Base-by-base conservation (phyloP, 164 flowering plant species). In the Vitis rotundifolia region DNA sequence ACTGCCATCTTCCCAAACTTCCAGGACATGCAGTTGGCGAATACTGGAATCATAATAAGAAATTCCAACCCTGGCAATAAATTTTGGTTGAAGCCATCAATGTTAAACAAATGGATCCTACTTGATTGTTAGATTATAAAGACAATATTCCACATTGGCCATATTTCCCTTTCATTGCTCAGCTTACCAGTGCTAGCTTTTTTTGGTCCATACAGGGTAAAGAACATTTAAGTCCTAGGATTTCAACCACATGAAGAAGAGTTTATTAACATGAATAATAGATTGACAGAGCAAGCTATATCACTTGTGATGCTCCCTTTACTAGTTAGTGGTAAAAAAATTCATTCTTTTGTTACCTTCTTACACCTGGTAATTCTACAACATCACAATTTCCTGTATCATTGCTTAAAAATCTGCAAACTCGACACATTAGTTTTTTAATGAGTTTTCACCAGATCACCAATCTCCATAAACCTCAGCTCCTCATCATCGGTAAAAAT, bases 1-100 rank as follows among this genome's bases (percentile, higher is more conserved):
- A 80, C 67, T 77, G 11, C 91, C 87, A 81, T 91, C 97, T 76
- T 96, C 99, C 97, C 95, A 96, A 73, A 86, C 77, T 80, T 96
- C 98, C 82, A 91, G 76, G 67, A 91, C 97, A 76, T 87, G 77
- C 78, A 96, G 99, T 72, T 93, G 97, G 68, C 91, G 84, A 50
- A 73, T 69, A 69, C 84, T 78, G 63, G 91, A 79, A 80, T 91
- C 99, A 65, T 91, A 95, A 71, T 91, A 95, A 60, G 98, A 85
- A 69, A 95, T 80, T 76, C 99, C 98, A 76, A 95, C 78, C 73
- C 99, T 94, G 85, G 49, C 51, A 58, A 69, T n/a, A 63, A 67
- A 8, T 11, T 37, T 37, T 37, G 60, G 5, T 59, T 66, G 13
- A 60, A 74, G 7, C 59, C 58, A 59, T 60, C 47, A 37, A 37